Base-by-base conservation (phyloP, 2,329 filamentous ascomycete genomes). In the Akanthomyces muscarius region DNA sequence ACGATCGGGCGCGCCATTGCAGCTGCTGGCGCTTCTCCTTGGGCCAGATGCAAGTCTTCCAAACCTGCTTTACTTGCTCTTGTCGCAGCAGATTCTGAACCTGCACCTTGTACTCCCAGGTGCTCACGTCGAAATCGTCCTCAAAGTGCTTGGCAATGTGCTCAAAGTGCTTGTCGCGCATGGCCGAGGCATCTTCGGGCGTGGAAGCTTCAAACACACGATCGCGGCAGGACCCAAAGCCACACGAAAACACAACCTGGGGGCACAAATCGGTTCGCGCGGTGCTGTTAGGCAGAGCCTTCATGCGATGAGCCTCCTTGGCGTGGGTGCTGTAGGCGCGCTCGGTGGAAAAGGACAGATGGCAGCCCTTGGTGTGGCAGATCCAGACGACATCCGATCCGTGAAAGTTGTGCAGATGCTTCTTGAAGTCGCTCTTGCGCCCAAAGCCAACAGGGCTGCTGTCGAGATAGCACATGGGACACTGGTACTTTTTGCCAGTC, bases 331-430 rank as follows among this genome's bases (percentile, higher is more conserved):
- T 75, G 68, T 79, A 80, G 42, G 78, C 77, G 63, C 76, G 73
- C 65, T 80, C 78, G 25, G 77, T 79, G 62, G 78, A 77, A 51
- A 80, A 80, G 4, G 76, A 75, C n/a, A 78, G 69, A 51, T 75
- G 71, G 67, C 78, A 80, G 30, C 71, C 73, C 64, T 73, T 74
- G 44, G 75, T 77, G 52, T 74, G 77, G 69, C 78, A 80, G 23
- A 77, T 70, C 78, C 78, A 80, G 45, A 75, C 71, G 42, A 75
- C 72, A 65, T 80, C 76, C 54, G 75, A 72, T 44, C 76, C 76
- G 66, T 80, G 78, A 65, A 80, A 80, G 68, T 78, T 78, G 71
- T 79, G 76, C n/a, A 80, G 70, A 66, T 80, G 78, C 71, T 80
- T 80, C 72, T 80, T 80, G 68, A 80, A 79, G 66, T 80, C 78